Evolutionary conservation across 1,284 basidiomycete genomes (phyloP).

Genomic region (Cutaneotrichosporon sp.): DNA sequence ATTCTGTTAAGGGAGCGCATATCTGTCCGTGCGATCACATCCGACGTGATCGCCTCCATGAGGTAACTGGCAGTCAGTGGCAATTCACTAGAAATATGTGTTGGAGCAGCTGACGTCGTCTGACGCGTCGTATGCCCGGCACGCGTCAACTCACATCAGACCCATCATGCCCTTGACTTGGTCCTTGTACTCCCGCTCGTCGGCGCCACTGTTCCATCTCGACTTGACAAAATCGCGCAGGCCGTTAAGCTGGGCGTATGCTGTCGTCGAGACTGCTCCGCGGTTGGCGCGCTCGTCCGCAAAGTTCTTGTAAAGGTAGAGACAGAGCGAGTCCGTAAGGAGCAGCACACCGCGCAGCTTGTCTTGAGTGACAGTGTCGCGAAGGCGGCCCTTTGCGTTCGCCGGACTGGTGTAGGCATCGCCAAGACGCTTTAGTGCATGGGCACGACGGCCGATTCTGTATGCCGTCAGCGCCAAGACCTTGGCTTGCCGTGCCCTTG

Average conservation of each 20-base stretch:
- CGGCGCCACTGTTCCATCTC: constrained; percentile 33
- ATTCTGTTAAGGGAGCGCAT: constrained; percentile 28
- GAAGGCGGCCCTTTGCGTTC: constrained; percentile 23
- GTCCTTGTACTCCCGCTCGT: constrained; percentile 22
- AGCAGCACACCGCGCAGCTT: constrained; percentile 44
- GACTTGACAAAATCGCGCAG: constrained; percentile 31
- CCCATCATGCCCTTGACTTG: constrained; percentile 41
- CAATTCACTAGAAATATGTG: background rate
- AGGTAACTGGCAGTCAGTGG: constrained; percentile 29
- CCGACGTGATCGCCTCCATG: constrained; percentile 41
- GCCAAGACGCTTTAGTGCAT: constrained; percentile 38
- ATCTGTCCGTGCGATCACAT: constrained; percentile 33
- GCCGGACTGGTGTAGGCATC: constrained; percentile 33
- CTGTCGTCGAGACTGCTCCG: constrained; percentile 25
- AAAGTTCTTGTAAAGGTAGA: constrained; percentile 53
- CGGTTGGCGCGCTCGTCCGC: constrained; percentile 48
- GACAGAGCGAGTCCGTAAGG: constrained; percentile 51
- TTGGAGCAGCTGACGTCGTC: background rate
- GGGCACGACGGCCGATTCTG: constrained; percentile 26
- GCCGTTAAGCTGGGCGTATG: constrained; percentile 30
- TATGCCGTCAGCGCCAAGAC: constrained; percentile 1
- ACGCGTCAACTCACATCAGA: constrained; percentile 36
- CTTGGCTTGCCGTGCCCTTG: constrained; percentile 1
- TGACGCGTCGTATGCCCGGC: background rate
- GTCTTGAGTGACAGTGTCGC: constrained; percentile 25